A percentile compares a stretch with the other conserved stretches of the same genome.
These are phyloP conservation scores for Lasiodiplodia theobromae DNA, from an alignment of 2,329 filamentous ascomycete genomes.

Conservation along the genomic window DNA sequence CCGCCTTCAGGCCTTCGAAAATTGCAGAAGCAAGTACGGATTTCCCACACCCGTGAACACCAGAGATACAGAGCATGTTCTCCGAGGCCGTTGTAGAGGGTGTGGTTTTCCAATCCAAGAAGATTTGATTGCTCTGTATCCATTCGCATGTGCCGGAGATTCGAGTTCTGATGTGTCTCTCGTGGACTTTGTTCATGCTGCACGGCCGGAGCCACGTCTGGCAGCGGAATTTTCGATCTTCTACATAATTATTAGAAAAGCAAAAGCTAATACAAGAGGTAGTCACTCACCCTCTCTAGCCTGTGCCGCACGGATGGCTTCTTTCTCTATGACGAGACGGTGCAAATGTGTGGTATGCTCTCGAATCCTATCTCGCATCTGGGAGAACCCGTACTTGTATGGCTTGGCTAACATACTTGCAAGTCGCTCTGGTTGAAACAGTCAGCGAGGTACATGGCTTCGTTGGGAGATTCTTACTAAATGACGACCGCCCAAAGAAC, in stretches of 20 bases:
- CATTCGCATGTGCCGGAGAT: not conserved
- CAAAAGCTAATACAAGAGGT: not conserved
- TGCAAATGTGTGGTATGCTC: not conserved
- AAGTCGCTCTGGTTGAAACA: too few species aligned
- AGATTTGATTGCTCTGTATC: not conserved
- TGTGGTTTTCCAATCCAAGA: not conserved
- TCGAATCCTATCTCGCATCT: not conserved
- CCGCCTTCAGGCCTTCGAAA: not conserved
- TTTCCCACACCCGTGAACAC: not conserved
- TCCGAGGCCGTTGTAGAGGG: not conserved
- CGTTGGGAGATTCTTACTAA: too few species aligned
- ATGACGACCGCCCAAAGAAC: too few species aligned
- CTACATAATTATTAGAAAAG: not conserved
- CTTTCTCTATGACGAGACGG: not conserved
- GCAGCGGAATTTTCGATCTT: not conserved
- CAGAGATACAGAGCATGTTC: not conserved
- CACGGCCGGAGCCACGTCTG: not conserved
- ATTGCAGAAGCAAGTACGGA: slow-evolving; percentile 1
- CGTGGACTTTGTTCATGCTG: not conserved
- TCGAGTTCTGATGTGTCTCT: not conserved
- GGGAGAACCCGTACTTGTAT: not conserved
- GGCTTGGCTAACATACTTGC: not conserved
- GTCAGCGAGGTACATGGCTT: too few species aligned
- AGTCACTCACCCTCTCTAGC: not conserved
- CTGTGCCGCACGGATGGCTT: not conserved